Conservation (phyloP, 2,329 filamentous ascomycete genomes). For the Fusarium agapanthi region DNA sequence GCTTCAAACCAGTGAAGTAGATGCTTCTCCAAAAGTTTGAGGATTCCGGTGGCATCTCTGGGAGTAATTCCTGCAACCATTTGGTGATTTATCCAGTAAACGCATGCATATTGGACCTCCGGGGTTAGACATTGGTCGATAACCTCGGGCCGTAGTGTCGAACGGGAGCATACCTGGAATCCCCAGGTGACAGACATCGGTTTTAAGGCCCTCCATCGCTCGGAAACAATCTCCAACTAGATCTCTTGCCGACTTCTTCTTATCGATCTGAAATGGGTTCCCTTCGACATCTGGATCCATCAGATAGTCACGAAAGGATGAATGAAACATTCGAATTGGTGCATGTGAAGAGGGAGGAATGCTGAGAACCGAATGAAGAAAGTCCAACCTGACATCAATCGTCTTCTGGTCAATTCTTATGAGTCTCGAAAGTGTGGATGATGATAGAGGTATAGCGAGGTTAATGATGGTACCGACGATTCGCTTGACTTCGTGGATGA, state of each 20-base stretch:
- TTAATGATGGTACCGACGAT: not conserved
- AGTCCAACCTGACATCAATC: not conserved
- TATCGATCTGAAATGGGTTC: not conserved
- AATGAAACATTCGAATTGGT: not conserved
- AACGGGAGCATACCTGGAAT: not conserved
- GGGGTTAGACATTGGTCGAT: not conserved
- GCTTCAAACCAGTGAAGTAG: not conserved
- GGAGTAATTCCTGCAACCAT: accelerated
- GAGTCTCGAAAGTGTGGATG: not conserved
- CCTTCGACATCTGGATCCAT: not conserved
- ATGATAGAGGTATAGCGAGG: not conserved
- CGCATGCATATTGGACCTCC: not conserved
- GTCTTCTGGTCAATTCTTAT: not conserved
- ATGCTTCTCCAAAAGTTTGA: not conserved
- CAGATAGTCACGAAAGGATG: not conserved
- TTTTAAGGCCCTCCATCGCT: not conserved
- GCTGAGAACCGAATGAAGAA: not conserved
- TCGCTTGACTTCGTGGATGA: not conserved
- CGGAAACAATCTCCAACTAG: not conserved
- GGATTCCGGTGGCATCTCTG: accelerated
- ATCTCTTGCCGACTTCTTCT: accelerated
- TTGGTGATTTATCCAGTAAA: not conserved
- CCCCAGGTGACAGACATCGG: not conserved
- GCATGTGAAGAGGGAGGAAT: not conserved
- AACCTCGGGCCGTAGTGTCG: not conserved